These are phyloP conservation scores for Cryptosporidium baileyi DNA, from an alignment of 169 alveolate genomes.

Conservation along the genomic window DNA sequence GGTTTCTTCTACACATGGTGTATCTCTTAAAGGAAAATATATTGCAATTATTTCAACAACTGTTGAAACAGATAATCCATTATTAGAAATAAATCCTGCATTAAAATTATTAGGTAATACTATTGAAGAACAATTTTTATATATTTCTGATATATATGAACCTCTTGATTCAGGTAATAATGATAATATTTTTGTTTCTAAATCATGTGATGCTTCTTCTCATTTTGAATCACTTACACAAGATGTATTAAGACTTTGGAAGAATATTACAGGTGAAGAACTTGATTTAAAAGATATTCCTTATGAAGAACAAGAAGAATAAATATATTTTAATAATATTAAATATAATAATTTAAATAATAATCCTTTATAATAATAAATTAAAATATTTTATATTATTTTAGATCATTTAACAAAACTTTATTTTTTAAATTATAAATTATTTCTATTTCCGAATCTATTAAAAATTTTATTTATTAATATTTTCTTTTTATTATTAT, in stretches of 20 bases:
- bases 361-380: neutral
- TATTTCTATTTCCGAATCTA: neutral
- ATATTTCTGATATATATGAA: slow-evolving; percentile 87
- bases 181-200: slow-evolving; percentile 90
- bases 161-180: slow-evolving; percentile 85
- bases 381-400: too few relatives aligned
- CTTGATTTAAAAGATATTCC: slow-evolving; percentile 70
- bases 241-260: slow-evolving; percentile 85
- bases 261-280: slow-evolving; percentile 78
- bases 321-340: neutral
- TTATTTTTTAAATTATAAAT: neutral
- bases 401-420: too few relatives aligned
- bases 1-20: slow-evolving; percentile 92
- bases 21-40: slow-evolving; percentile 91
- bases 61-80: slow-evolving; percentile 94
- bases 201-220: slow-evolving; percentile 94
- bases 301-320: slow-evolving; percentile 1
- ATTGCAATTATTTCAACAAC: slow-evolving; percentile 95
- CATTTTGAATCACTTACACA: slow-evolving; percentile 98
- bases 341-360: neutral
- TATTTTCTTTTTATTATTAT: neutral
- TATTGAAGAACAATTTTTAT: slow-evolving; percentile 89
- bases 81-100: slow-evolving; percentile 91
- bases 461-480: neutral
- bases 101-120: slow-evolving; percentile 89